Conservation (phyloP, 2,329 filamentous ascomycete genomes). For the Botrytis squamosa region DNA sequence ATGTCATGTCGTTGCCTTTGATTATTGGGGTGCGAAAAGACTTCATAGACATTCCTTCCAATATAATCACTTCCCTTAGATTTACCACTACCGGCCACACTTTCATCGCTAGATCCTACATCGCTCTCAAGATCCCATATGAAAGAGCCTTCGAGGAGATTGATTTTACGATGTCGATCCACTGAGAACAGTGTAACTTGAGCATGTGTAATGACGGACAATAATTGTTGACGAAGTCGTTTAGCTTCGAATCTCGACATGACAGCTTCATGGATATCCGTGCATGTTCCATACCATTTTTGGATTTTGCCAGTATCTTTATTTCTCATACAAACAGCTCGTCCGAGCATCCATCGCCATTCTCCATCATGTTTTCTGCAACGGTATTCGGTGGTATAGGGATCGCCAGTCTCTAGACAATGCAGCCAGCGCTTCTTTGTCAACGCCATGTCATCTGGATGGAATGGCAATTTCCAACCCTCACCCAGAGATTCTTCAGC, state of each 20-base stretch:
- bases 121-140: conserved; percentile 48
- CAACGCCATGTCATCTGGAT: conserved; percentile 65
- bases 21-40: conserved; percentile 49
- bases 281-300: conserved; percentile 80
- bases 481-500: conserved; percentile 60
- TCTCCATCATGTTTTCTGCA: conserved; percentile 64
- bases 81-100: conserved; percentile 24
- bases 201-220: conserved; percentile 71
- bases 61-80: conserved; percentile 42
- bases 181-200: conserved; percentile 75
- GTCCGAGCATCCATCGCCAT: conserved; percentile 77
- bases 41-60: conserved; percentile 62
- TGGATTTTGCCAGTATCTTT: conserved; percentile 65
- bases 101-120: conserved; percentile 41
- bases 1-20: conserved; percentile 26
- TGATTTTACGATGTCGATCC: conserved; percentile 59
- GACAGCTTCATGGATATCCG: conserved; percentile 74
- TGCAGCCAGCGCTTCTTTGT: conserved; percentile 58
- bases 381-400: conserved; percentile 70
- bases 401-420: conserved; percentile 64
- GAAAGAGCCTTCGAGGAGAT: conserved; percentile 67
- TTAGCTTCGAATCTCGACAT: conserved; percentile 65
- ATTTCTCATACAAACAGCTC: conserved; percentile 67
- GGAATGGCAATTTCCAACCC: conserved; percentile 64
- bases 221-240: conserved; percentile 65